Conservation (phyloP, 2,329 filamentous ascomycete species). For the Phyllosticta capitalensis region DNA sequence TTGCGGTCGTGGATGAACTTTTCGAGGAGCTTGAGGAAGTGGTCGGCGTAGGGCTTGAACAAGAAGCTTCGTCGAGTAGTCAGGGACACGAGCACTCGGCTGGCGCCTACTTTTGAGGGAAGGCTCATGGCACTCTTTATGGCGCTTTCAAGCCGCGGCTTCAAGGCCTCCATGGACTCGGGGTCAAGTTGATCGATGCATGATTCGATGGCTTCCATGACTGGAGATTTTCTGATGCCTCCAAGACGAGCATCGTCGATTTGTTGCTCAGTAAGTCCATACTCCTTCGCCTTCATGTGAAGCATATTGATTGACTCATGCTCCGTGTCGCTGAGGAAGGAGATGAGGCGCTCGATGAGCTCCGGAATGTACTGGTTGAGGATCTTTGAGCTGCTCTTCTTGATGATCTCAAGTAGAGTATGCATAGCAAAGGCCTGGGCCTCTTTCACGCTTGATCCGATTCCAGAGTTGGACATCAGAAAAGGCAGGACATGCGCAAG, state of each 20-base stretch:
- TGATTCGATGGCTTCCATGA: conserved; percentile 86
- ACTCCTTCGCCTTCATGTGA: conserved; percentile 75
- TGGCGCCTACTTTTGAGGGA: conserved; percentile 88
- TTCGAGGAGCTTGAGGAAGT: conserved; percentile 67
- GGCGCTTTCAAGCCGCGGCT: conserved; percentile 61
- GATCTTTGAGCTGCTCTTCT: conserved; percentile 67
- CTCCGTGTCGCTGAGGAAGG: conserved; percentile 77
- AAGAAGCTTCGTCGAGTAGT: conserved; percentile 69
- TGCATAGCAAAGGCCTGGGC: conserved; percentile 71
- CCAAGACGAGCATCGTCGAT: conserved; percentile 80
- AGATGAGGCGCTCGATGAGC: conserved; percentile 72
- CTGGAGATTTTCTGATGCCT: conserved; percentile 73
- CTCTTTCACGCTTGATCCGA: conserved; percentile 82
- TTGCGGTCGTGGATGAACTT: conserved; percentile 84
- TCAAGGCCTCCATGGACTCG: conserved; percentile 63
- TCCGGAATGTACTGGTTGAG: conserved; percentile 72
- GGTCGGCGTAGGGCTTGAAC: conserved; percentile 64
- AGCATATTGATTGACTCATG: conserved; percentile 85
- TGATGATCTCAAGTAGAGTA: conserved; percentile 80
- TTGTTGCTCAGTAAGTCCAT: conserved; percentile 76
- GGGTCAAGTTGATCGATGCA: conserved; percentile 78
- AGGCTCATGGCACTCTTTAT: conserved; percentile 84
- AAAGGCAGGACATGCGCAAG: conserved; percentile 83
- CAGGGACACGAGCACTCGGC: conserved; percentile 72
- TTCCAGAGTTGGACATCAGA: conserved; percentile 74